phyloP scores from a whole-genome alignment of 2,329 filamentous ascomycete species.

The Monilinia fructigena region DNA sequence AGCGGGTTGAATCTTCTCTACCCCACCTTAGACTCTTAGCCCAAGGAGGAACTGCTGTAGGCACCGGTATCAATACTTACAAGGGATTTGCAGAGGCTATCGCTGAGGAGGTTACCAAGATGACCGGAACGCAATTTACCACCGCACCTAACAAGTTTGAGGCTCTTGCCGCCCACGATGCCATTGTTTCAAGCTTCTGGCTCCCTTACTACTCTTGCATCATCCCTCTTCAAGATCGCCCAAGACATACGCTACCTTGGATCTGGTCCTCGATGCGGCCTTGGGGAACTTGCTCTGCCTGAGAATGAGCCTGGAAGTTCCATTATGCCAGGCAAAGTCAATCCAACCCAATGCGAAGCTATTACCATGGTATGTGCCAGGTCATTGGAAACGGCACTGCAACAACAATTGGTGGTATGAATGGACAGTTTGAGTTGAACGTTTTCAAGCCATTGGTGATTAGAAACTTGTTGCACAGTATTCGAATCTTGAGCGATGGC shows the following conservation, averaged over 20 bases:
- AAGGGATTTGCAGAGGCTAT: conserved; percentile 93
- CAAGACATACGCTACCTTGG: conserved; percentile 98
- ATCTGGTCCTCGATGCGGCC: conserved; percentile 90
- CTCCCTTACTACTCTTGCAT: conserved; percentile 86
- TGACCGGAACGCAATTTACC: conserved; percentile 90
- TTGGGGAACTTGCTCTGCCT: conserved; percentile 87
- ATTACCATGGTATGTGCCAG: conserved; percentile 98
- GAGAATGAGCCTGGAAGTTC: conserved; percentile 98
- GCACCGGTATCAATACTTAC: conserved; percentile 96
- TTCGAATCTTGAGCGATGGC: conserved; percentile 81
- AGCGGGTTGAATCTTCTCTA: conserved; percentile 78
- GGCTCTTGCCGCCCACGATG: conserved; percentile 91
- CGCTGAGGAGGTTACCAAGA: conserved; percentile 83
- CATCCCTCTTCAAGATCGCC: conserved; percentile 94
- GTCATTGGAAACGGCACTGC: conserved; percentile 97
- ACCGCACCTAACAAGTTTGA: conserved; percentile 99
- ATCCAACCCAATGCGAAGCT: conserved; percentile 97
- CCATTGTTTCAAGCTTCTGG: conserved; percentile 94
- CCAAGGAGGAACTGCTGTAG: conserved; percentile 94
- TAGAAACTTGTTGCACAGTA: conserved; percentile 89
- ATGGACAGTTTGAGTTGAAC: conserved; percentile 98
- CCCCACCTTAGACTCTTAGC: conserved; percentile 84
- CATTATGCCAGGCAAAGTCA: conserved; percentile 99
- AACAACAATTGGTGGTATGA: conserved; percentile 90
- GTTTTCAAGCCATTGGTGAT: conserved; percentile 98